Evolutionary conservation across 768 basidiomycete species (phyloP).

Genomic region (Leccinum olivaceopallidum): DNA sequence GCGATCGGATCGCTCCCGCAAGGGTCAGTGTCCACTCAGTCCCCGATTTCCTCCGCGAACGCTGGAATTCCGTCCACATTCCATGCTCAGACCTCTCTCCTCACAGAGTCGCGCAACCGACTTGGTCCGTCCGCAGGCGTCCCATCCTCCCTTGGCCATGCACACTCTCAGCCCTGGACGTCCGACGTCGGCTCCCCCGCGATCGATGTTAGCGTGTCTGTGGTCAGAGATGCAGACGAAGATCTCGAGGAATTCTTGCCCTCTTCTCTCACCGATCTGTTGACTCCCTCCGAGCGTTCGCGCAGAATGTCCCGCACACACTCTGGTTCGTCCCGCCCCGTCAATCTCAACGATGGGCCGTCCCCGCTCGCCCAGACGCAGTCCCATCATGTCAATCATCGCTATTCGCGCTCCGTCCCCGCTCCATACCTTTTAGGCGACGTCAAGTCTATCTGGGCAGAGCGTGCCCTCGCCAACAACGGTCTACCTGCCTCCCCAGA

Average conservation of each 20-base stretch:
- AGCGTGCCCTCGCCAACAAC: constrained; percentile 39
- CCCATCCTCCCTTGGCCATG: constrained; percentile 62
- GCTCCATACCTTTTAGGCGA: constrained; percentile 75
- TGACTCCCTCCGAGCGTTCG: constrained; percentile 86
- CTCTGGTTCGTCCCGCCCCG: constrained; percentile 38
- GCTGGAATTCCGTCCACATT: constrained; percentile 62
- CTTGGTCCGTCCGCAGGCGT: constrained; percentile 41
- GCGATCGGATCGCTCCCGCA: constrained; percentile 78
- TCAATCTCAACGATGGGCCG: constrained; percentile 21
- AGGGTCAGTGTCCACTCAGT: constrained; percentile 48
- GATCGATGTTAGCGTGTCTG: constrained; percentile 29
- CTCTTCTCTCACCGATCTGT: constrained; percentile 80
- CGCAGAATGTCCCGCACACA: constrained; percentile 78
- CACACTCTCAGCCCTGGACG: constrained; percentile 30
- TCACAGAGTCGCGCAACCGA: constrained; percentile 40
- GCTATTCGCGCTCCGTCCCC: constrained; percentile 83
- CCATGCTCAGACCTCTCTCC: constrained; percentile 62
- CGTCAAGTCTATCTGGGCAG: constrained; percentile 80
- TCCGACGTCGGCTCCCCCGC: constrained; percentile 24
- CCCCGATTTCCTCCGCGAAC: constrained; percentile 49
- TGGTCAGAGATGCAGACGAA: constrained; percentile 58
- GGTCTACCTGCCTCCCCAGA: constrained; percentile 41
- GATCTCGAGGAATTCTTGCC: constrained; percentile 91
- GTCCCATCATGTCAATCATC: constrained; percentile 43
- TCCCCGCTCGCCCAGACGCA: constrained; percentile 21